Base-by-base conservation (phyloP, 2,329 filamentous ascomycete genomes). In the Penicillium paneum region DNA sequence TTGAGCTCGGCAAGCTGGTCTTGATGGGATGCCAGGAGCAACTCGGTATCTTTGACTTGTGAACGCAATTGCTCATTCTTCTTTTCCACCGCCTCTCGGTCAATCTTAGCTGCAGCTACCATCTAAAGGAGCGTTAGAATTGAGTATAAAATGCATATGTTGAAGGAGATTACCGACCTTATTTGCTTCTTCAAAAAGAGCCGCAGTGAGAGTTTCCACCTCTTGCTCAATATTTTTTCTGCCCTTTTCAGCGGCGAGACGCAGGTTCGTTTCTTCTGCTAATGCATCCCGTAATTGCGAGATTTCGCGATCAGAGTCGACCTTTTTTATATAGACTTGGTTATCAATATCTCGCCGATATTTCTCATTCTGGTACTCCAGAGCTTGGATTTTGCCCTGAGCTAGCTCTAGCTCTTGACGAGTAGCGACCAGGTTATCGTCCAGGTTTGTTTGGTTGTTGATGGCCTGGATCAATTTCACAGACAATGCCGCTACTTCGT, bases 161-260 rank as follows among this genome's bases (percentile, higher is more conserved):
- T 8, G 15, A 13, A 32, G 8, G n/a, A 24, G 5, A 50, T 50
- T 12, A 70, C 74, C 56, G 70, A 86, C 83, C 74, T 89, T 92
- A 76, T 99, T 97, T 46, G 94, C 94, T 78, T 99, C 93, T 70
- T 97, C 91, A 60, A 99, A 99, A n/a, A 99, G 81, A 28, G 91
- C 91, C 1, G 91, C 86, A 0, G 94, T 97, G 60, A 99, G 75
- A 49, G 85, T 90, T 75, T 97, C 94, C 42, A 99, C 78, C 73
- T 99, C 94, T 63, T 89, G 86, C 71, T 99, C 94, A 29, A 97
- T 96, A 59, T 86, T 86, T 72, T 88, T 90, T 78, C 94, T 96
- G 52, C 90, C 89, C 70, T 84, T 86, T 67, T 92, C 88, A 11
- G 83, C 83, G 42, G 85, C 82, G 8, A 78, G 71, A n/a, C 87